Evolutionary conservation across 257 asterid genomes (phyloP).

Genomic region (Perilla frutescens): DNA sequence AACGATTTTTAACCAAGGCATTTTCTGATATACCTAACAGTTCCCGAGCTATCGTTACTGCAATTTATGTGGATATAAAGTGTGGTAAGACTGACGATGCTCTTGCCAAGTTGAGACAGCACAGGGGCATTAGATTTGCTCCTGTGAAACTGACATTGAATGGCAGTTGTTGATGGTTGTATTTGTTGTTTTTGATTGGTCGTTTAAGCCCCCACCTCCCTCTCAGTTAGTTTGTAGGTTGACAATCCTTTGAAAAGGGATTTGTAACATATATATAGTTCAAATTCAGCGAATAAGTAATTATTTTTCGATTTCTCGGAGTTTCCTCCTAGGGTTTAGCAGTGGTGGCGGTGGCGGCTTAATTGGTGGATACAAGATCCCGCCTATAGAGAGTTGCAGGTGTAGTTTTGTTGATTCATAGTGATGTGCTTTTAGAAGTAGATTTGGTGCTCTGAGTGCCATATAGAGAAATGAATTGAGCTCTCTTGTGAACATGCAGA

Average conservation of each 20-base stretch:
- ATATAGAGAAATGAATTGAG: conserved; percentile 23
- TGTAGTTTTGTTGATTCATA: conserved; percentile 54
- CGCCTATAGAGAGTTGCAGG: conserved; percentile 47
- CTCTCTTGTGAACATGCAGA: conserved; percentile 11
- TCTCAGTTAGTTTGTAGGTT: conserved; percentile 45
- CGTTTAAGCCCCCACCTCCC: conserved; percentile 42
- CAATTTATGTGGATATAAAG: conserved; percentile 72
- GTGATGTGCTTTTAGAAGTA: conserved; percentile 34
- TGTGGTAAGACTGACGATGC: conserved; percentile 63
- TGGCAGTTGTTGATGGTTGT: conserved; percentile 51
- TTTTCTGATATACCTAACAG: conserved; percentile 55
- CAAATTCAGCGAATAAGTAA: conserved; percentile 44
- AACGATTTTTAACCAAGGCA: conserved; percentile 53
- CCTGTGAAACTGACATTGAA: conserved; percentile 42
- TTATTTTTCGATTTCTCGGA: conserved; percentile 22
- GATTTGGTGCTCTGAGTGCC: conserved; percentile 8
- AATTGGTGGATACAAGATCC: conserved; percentile 46
- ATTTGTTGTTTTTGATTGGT: conserved; percentile 33
- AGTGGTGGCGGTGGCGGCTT: conserved; percentile 42
- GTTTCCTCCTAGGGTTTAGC: conserved; percentile 51
- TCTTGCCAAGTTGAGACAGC: conserved; percentile 60
- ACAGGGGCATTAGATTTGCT: conserved; percentile 52
- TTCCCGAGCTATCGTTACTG: conserved; percentile 61
- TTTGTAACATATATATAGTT: conserved; percentile 52
- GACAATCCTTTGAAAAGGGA: conserved; percentile 38